Base-by-base conservation (phyloP, 2,329 filamentous ascomycete species). In the Botrytis aclada region DNA sequence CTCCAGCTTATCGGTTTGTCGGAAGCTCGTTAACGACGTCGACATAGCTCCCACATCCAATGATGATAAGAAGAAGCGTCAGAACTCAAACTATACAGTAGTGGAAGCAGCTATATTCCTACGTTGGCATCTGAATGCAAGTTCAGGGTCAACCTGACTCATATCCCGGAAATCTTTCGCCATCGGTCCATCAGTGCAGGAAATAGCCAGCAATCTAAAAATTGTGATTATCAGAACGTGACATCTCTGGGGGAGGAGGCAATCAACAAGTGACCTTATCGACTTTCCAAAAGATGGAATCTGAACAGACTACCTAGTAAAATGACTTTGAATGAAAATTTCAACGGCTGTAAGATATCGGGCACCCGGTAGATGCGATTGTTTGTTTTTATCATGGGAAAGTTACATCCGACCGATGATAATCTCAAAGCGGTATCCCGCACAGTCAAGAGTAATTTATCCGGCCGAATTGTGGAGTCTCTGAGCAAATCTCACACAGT, bases 401-500 rank as follows among this genome's bases (percentile, higher is more conserved):
- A 39, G 18, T 29, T 39, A 12, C 6, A 54, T 54, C 45, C 64
- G 32, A 20, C 32, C 64, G 64, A 54, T 29, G n/a, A 29, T 4
- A 32, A 29, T 54, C 45, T 66, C 45, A 29, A 54, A 66, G 45
- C 7, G 64, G 45, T 54, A 66, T 66, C 45, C 64, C 64, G 64
- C 47, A 25, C 45, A 54, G 37, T n/a, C 18, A 4, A 18, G 61
- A 43, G n/a, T 18, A 37, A 65, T 51, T 37, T 51, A 37, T 51
- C 43, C 63, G 29, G 63, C 63, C 63, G 12, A 65, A 65, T 65
- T 51, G 32, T 65, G 63, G 63, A 65, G 41, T 51, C 51, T 54
- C 25, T 3, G 12, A n/a, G 29, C 61, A 63, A 37, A 65, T 65
- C 63, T 47, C 43, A 65, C 12, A 29, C 60, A 62, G 37, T 39